A percentile compares a stretch with the other conserved stretches of the same genome.
Conservation (phyloP, 345 rosid genomes). For the Garcia nutans region DNA sequence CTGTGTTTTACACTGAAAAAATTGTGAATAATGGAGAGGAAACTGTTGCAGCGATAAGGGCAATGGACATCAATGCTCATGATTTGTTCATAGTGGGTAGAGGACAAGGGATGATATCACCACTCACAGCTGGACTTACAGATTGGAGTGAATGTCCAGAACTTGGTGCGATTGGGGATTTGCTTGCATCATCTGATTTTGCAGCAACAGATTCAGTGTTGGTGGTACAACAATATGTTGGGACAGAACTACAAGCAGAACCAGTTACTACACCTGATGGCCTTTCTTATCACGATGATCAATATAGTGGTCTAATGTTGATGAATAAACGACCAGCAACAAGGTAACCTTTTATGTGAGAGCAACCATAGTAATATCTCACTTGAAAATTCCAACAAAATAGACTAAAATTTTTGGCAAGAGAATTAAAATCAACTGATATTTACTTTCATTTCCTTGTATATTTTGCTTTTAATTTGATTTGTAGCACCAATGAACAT, state of each 20-base stretch:
- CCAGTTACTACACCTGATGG: neutral
- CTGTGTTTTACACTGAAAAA: conserved; percentile 48
- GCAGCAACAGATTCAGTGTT: conserved; percentile 76
- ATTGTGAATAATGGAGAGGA: conserved; percentile 77
- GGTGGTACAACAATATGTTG: conserved; percentile 74
- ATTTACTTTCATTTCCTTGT: too few relatives aligned
- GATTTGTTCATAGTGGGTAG: conserved; percentile 90
- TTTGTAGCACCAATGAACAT: neutral
- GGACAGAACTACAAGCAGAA: conserved; percentile 34
- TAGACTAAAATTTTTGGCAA: neutral
- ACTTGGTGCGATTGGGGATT: conserved; percentile 91
- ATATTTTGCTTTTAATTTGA: neutral
- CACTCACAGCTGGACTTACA: conserved; percentile 80
- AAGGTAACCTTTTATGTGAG: neutral
- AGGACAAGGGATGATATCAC: conserved; percentile 72
- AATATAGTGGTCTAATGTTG: neutral
- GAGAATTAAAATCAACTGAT: neutral
- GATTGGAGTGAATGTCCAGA: conserved; percentile 99
- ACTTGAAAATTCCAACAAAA: neutral
- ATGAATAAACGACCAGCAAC: conserved; percentile 3
- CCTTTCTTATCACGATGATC: neutral
- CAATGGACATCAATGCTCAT: conserved; percentile 58
- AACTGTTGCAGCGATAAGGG: conserved; percentile 65
- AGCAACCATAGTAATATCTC: neutral
- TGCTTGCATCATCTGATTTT: conserved; percentile 90